Percentiles rank a stretch among this genome's conserved stretches.
Evolutionary conservation across 2,329 filamentous ascomycete genomes (phyloP).

Genomic region (Claviceps sp.): DNA sequence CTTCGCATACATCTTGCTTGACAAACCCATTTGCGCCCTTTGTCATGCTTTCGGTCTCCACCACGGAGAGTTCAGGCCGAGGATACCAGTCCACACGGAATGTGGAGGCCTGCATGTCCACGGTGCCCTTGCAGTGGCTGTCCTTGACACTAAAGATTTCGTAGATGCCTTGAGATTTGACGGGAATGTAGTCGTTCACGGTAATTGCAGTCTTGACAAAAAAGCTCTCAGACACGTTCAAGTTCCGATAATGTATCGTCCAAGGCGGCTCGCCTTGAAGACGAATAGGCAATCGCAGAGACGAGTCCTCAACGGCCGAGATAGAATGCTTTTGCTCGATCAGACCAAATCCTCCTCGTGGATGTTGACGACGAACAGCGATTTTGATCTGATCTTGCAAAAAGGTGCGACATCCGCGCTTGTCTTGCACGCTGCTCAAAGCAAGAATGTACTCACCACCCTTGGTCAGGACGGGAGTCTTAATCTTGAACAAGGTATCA

Average conservation of each 20-base stretch:
- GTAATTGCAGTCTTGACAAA: constrained; percentile 35
- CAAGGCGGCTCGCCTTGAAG: constrained; percentile 79
- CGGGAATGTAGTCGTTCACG: constrained; percentile 55
- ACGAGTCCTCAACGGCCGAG: constrained; percentile 62
- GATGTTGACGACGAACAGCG: constrained; percentile 74
- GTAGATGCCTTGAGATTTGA: constrained; percentile 59
- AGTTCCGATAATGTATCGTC: constrained; percentile 62
- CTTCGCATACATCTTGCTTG: constrained; percentile 82
- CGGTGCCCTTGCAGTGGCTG: constrained; percentile 64
- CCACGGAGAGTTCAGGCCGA: constrained; percentile 57
- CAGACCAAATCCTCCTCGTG: constrained; percentile 72
- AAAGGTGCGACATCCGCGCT: constrained; percentile 72
- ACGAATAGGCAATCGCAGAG: constrained; percentile 64
- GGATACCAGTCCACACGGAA: constrained; percentile 82
- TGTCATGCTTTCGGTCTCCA: constrained; percentile 49
- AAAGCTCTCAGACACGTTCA: constrained; percentile 36
- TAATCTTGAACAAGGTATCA: constrained; percentile 51
- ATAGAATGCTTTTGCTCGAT: constrained; percentile 68
- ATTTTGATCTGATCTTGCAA: constrained; percentile 78
- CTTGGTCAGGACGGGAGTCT: constrained; percentile 58
- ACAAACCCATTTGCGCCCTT: constrained; percentile 40
- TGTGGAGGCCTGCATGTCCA: constrained; percentile 57
- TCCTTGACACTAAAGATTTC: constrained; percentile 68
- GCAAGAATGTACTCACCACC: constrained; percentile 86
- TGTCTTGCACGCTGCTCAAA: constrained; percentile 75